Conservation (phyloP, 108 stramenopile species). For the Cyclotella distinguenda region DNA sequence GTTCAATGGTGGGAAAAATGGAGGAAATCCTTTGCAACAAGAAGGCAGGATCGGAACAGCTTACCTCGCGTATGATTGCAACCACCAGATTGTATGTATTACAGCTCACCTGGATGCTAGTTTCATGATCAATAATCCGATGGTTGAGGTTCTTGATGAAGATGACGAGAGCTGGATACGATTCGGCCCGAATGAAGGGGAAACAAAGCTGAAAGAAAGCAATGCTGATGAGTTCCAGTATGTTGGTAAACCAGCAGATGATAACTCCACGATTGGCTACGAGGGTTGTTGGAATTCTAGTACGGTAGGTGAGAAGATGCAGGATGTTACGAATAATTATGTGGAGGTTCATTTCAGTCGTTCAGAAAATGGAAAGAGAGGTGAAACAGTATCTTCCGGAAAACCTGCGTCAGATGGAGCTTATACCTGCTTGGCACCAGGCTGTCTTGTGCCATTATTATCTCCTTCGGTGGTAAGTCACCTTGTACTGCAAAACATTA, state of each 20-base stretch:
- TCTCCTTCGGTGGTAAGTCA: neutral
- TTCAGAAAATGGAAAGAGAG: too few species aligned
- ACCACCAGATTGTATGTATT: neutral
- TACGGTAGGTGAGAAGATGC: neutral
- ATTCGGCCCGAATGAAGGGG: slow-evolving; percentile 4
- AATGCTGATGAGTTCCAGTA: slow-evolving; percentile 5
- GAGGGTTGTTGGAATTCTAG: slow-evolving; percentile 5
- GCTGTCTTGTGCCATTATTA: neutral
- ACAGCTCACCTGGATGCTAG: neutral
- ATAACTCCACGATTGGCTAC: neutral
- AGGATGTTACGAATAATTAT: neutral
- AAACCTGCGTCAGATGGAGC: slow-evolving; percentile 4
- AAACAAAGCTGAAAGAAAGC: slow-evolving; percentile 2
- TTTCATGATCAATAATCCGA: neutral
- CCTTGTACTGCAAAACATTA: neutral
- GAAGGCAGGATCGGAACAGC: neutral
- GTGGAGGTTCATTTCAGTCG: slow-evolving; percentile 9
- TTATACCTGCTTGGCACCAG: neutral
- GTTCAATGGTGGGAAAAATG: slow-evolving; percentile 11
- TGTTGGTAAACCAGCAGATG: neutral
- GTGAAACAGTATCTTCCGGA: neutral
- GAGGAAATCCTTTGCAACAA: neutral
- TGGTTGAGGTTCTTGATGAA: neutral
- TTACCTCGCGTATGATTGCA: slow-evolving; percentile 7
- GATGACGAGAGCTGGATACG: slow-evolving; percentile 14